Conservation (phyloP, 176 grass and related monocot species). For the Zoysia pacifica region DNA sequence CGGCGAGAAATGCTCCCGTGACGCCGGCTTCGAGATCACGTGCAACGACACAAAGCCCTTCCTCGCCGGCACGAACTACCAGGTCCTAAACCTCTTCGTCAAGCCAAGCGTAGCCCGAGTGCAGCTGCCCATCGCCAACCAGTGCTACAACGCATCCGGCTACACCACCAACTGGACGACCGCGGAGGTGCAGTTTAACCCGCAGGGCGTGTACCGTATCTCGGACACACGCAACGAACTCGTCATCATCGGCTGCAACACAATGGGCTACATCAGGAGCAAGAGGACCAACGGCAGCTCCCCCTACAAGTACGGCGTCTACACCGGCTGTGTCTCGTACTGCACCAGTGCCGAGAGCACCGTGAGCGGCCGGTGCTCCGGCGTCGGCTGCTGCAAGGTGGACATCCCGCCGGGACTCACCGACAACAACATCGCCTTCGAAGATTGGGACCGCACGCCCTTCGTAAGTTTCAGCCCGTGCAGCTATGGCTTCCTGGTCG, state of each 20-base stretch:
- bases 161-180: no score
- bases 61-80: not conserved
- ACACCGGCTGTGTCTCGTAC: slow-evolving; percentile 27
- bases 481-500: slow-evolving; percentile 38
- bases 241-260: slow-evolving; percentile 25
- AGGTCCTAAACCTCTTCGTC: not conserved
- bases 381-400: slow-evolving; percentile 30
- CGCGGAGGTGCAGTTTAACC: not conserved
- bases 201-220: slow-evolving; percentile 8
- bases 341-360: not conserved
- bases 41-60: not conserved
- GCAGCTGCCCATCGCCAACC: not conserved
- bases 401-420: not conserved
- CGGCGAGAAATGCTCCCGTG: not conserved
- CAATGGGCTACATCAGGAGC: not conserved
- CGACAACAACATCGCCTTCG: not conserved
- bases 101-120: not conserved
- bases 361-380: not conserved
- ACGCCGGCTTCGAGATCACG: not conserved
- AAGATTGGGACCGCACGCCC: no score
- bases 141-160: slow-evolving; percentile 9
- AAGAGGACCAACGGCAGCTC: no score
- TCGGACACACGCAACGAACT: slow-evolving; percentile 20
- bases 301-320: not conserved
- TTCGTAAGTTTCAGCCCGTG: slow-evolving; percentile 17